These are phyloP conservation scores for Dianthus caryophyllus DNA, from an alignment of 148 eudicot genomes.

Conservation along the genomic window DNA sequence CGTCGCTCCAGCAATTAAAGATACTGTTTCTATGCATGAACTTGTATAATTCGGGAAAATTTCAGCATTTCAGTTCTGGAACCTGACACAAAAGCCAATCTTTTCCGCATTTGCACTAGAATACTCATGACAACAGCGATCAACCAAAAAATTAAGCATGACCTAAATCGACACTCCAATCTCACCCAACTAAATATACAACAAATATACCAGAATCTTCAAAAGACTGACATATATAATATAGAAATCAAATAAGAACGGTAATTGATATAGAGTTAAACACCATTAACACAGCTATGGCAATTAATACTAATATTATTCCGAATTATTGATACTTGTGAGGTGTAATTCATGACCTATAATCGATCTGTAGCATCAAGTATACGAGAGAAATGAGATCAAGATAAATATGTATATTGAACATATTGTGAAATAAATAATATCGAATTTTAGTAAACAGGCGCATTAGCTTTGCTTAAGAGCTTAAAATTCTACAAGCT, in stretches of 20 bases:
- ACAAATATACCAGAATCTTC: background rate
- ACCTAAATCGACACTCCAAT: background rate
- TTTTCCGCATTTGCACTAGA: background rate
- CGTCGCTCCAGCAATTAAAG: too few species aligned
- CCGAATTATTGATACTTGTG: background rate
- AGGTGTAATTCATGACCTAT: background rate
- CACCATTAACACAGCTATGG: background rate
- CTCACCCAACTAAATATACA: background rate
- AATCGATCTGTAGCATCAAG: background rate
- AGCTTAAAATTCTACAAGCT: too few species aligned
- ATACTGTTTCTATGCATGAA: too few species aligned
- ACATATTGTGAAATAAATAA: background rate
- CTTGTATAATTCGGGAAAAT: too few species aligned
- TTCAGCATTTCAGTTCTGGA: background rate
- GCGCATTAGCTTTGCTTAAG: background rate
- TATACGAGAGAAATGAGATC: background rate
- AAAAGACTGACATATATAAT: slow-evolving; percentile 1
- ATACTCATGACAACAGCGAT: background rate
- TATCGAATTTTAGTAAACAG: background rate
- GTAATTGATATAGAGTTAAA: background rate
- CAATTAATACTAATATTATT: background rate
- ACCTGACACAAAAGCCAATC: background rate
- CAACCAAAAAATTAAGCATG: background rate
- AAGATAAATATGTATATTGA: background rate
- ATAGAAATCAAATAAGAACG: background rate